Percentiles rank a stretch among this genome's conserved stretches.
Conservation (phyloP, 2,329 filamentous ascomycete species). For the Colletotrichum navitas region DNA sequence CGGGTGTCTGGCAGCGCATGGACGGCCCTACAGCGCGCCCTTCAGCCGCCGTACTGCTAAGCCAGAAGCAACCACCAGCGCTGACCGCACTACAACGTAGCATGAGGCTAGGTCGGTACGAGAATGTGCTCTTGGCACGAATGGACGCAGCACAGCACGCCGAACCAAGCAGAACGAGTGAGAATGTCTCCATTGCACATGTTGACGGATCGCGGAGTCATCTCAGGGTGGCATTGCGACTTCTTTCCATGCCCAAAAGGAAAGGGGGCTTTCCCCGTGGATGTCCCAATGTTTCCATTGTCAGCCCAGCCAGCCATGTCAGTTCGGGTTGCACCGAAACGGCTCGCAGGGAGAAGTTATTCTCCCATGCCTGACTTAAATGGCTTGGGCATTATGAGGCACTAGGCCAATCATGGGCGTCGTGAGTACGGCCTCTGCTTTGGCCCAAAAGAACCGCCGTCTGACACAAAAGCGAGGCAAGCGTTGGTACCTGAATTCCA, state of each 20-base stretch:
- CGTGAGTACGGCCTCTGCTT: not conserved
- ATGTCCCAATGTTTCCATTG: conserved; percentile 15
- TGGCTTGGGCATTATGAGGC: not conserved
- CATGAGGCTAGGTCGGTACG: conserved; percentile 28
- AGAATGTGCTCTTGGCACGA: conserved; percentile 23
- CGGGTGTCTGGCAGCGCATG: conserved; percentile 1
- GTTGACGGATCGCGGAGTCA: not conserved
- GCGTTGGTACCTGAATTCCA: conserved; percentile 6
- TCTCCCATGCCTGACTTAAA: conserved; percentile 26
- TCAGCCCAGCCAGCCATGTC: conserved; percentile 21
- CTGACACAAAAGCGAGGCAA: not conserved
- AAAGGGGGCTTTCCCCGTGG: not conserved
- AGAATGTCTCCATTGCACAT: not conserved
- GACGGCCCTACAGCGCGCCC: conserved; percentile 14
- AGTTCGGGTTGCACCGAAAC: conserved; percentile 12
- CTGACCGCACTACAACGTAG: conserved; percentile 36
- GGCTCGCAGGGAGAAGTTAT: conserved; percentile 18
- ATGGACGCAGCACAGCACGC: conserved; percentile 12
- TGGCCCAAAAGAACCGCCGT: conserved; percentile 8
- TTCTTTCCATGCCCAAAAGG: not conserved
- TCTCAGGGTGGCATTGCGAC: not conserved
- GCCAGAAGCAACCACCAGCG: conserved; percentile 23
- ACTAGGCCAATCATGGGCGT: conserved; percentile 16
- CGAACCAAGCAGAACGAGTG: not conserved
- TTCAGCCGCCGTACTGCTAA: conserved; percentile 30